Base-by-base conservation (phyloP, 108 stramenopile species). In the Seminavis robusta region DNA sequence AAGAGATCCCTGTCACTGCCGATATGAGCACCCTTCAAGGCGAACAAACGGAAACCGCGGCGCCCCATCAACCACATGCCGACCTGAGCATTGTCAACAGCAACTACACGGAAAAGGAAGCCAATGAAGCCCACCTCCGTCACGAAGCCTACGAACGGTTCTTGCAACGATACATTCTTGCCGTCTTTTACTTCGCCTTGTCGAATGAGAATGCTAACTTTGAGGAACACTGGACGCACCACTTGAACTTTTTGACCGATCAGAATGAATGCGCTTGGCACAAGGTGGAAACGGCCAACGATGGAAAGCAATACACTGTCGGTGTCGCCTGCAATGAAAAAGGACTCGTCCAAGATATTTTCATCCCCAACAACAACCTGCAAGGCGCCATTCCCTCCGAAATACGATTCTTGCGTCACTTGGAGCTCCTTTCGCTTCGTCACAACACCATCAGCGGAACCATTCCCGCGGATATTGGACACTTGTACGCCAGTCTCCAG, bases 311-410 rank as follows among this genome's bases (percentile, higher is more conserved):
- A 11, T 49, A 45, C 23, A 65, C 55, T 0, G 19, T 71, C 27
- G 76, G 76, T 0, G 69, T 69, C 13, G 37, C 69, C 23, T 77
- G 76, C 44, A 42, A 77, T 44, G 28, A 32, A 1, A 33, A 59
- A 25, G 31, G 66, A 28, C 47, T 52, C 13, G 61, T 71, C 34
- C 33, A 34, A 10, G 53, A 32, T 34, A 33, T 67, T 27, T 52
- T 58, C 4, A 29, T 77, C 45, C 69, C 69, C 53, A 57, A 65
- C 21, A 79, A 78, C 56, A 69, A 76, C 24, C 58, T 83, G 39
- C n/a, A 50, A 57, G 81, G 81, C 5, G 15, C 37, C 8, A 37
- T 83, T 24, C 81, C 81, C 5, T 29, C 42, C 10, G 83, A 84
- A 50, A 33, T 81, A 39, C 33, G 64, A 9, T 57, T 58, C 27